A percentile compares a stretch with the other conserved stretches of the same genome.
Conservation (phyloP, 2,329 filamentous ascomycete species). For the Ploettnerulaceae sp. region DNA sequence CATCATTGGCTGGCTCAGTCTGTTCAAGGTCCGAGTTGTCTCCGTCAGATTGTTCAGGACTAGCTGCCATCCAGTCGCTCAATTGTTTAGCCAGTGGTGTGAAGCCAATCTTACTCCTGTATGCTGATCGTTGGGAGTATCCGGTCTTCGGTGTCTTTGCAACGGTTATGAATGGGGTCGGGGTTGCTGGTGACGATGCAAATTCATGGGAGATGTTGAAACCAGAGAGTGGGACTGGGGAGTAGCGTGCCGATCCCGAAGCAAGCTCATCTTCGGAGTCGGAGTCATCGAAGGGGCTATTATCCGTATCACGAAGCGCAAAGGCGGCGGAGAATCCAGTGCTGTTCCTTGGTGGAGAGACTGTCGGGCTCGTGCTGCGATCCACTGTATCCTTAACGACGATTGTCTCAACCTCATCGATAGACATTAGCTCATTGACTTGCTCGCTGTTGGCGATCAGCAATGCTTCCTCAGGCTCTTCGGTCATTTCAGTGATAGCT, state of each 20-base stretch:
- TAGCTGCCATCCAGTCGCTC: constrained; percentile 57
- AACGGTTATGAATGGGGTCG: constrained; percentile 33
- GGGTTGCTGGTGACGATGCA: constrained; percentile 38
- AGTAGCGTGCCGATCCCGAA: constrained; percentile 30
- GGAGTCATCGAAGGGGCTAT: constrained; percentile 43
- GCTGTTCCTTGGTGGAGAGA: constrained; percentile 22
- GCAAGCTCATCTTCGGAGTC: constrained; percentile 53
- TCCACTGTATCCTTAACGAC: constrained; percentile 15
- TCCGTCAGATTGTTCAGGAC: constrained; percentile 43
- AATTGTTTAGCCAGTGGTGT: constrained; percentile 60
- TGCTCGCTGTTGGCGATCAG: not conserved
- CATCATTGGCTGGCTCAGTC: not conserved
- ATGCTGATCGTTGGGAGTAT: constrained; percentile 9
- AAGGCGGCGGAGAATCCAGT: constrained; percentile 31
- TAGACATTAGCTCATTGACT: constrained; percentile 12
- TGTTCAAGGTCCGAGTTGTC: constrained; percentile 1
- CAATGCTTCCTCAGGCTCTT: constrained; percentile 5
- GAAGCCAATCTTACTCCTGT: constrained; percentile 46
- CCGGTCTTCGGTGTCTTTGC: constrained; percentile 22
- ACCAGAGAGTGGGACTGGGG: constrained; percentile 21
- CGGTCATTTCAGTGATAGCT: constrained; percentile 18
- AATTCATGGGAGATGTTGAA: constrained; percentile 32
- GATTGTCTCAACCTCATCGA: constrained; percentile 18
- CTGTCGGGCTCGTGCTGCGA: constrained; percentile 21
- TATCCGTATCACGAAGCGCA: constrained; percentile 45